A percentile compares a stretch with the other conserved stretches of the same genome.
phyloP scores from a whole-genome alignment of 805 yeast species.

The Clavispora fructus region DNA sequence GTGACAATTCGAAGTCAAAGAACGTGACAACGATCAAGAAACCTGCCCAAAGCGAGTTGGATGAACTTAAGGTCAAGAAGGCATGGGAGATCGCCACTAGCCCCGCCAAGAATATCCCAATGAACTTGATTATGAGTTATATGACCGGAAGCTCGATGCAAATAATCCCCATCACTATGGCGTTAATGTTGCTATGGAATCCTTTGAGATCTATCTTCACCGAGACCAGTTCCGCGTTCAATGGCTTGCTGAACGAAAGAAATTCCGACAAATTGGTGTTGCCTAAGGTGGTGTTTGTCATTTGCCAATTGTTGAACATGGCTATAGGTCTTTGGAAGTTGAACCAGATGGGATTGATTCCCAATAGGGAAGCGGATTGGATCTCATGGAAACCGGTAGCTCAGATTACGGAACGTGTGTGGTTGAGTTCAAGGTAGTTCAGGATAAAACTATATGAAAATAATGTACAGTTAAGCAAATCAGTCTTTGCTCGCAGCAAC shows the following conservation, averaged over 20 bases:
- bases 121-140: constrained; percentile 85
- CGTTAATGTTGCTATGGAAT: constrained; percentile 72
- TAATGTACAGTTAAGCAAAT: not conserved
- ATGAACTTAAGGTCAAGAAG: constrained; percentile 47
- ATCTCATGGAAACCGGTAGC: constrained; percentile 66
- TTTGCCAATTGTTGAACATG: constrained; percentile 51
- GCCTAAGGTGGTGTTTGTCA: constrained; percentile 44
- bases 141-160: constrained; percentile 91
- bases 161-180: constrained; percentile 86
- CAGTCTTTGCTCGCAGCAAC: constrained; percentile 4
- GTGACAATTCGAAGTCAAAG: constrained; percentile 2
- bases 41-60: constrained; percentile 20
- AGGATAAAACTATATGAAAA: not conserved
- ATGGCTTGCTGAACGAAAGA: constrained; percentile 35
- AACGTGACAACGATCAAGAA: constrained; percentile 7
- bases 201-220: constrained; percentile 69
- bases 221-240: constrained; percentile 52
- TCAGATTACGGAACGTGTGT: constrained; percentile 6
- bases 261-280: constrained; percentile 27
- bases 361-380: constrained; percentile 88
- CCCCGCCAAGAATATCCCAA: constrained; percentile 82
- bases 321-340: constrained; percentile 81
- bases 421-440: not conserved
- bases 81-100: constrained; percentile 84
- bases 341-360: constrained; percentile 83